Conservation (phyloP, 805 yeast species). For the Allodekkera sacchari region DNA sequence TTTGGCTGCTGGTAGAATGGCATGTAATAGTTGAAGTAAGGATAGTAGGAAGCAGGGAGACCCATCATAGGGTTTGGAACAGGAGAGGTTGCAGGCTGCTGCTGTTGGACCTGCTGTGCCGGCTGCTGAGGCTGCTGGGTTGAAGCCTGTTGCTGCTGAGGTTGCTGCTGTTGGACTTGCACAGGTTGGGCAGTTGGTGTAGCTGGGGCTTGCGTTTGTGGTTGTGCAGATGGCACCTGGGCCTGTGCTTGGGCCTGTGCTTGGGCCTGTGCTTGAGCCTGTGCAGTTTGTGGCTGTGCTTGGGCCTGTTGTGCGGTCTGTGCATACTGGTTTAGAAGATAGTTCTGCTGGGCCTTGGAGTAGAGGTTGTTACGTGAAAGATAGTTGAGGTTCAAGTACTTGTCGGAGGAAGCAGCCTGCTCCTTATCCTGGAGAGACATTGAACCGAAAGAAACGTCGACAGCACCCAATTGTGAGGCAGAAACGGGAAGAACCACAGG, state of each 20-base stretch:
- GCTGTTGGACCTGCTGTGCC: slow-evolving; percentile 9
- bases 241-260: slow-evolving; percentile 8
- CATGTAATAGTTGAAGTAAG: slow-evolving; percentile 24
- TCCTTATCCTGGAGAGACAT: slow-evolving; percentile 40
- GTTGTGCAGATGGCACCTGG: slow-evolving; percentile 6
- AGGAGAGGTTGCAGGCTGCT: slow-evolving; percentile 9
- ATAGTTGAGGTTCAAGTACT: slow-evolving; percentile 5
- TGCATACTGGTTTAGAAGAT: slow-evolving; percentile 9
- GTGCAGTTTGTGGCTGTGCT: slow-evolving; percentile 14
- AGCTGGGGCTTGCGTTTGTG: too few relatives aligned
- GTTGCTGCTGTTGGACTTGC: slow-evolving; percentile 1
- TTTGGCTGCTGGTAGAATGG: slow-evolving; percentile 22
- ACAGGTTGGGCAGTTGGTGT: too few relatives aligned
- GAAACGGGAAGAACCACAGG: slow-evolving; percentile 39
- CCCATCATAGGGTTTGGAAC: slow-evolving; percentile 23
- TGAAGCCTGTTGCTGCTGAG: slow-evolving; percentile 13
- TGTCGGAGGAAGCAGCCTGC: slow-evolving; percentile 13
- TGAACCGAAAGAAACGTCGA: slow-evolving; percentile 48
- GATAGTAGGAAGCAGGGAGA: slow-evolving; percentile 23
- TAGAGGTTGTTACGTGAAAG: slow-evolving; percentile 9
- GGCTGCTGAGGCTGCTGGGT: slow-evolving; percentile 10
- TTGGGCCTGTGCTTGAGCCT: slow-evolving; percentile 4
- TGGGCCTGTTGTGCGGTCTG: slow-evolving; percentile 17
- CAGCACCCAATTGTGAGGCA: slow-evolving; percentile 34
- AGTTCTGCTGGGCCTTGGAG: slow-evolving; percentile 13